Evolutionary conservation across 2,329 filamentous ascomycete species (phyloP).

Genomic region (Periconia digitata): DNA sequence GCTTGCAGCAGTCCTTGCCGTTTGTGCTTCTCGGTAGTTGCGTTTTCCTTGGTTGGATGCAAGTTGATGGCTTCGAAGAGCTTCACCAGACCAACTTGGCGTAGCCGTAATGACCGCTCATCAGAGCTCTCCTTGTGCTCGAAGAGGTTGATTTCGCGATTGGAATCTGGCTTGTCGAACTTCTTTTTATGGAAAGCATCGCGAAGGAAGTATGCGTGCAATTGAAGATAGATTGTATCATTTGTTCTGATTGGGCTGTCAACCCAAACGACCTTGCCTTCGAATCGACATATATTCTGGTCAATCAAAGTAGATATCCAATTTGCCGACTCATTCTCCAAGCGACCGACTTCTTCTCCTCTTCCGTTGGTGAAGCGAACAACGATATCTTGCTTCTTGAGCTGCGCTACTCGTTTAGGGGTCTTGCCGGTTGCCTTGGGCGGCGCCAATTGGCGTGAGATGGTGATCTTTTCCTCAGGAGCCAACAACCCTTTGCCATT

Average conservation of each 20-base stretch:
- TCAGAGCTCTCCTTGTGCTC: constrained; percentile 84
- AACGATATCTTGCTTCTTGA: constrained; percentile 77
- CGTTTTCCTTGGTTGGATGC: constrained; percentile 72
- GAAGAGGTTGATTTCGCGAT: constrained; percentile 73
- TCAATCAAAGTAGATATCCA: constrained; percentile 95
- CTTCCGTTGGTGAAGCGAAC: constrained; percentile 83
- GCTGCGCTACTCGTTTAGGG: constrained; percentile 52
- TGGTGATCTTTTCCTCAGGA: constrained; percentile 79
- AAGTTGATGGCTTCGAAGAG: constrained; percentile 88
- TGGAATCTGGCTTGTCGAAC: constrained; percentile 66
- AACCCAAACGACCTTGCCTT: constrained; percentile 84
- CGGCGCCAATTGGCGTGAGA: constrained; percentile 81
- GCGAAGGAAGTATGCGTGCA: constrained; percentile 74
- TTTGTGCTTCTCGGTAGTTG: constrained; percentile 73
- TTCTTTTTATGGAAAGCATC: constrained; percentile 69
- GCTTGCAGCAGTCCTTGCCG: constrained; percentile 82
- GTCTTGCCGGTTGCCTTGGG: constrained; percentile 45
- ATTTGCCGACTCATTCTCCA: constrained; percentile 82
- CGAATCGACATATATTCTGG: constrained; percentile 83
- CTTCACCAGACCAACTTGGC: constrained; percentile 85
- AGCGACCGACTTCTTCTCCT: constrained; percentile 80
- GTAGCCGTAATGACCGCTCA: constrained; percentile 78
- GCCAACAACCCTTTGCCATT: constrained; percentile 75
- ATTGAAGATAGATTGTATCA: constrained; percentile 90
- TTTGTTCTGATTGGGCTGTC: constrained; percentile 84